phyloP scores from a whole-genome alignment of 1,284 basidiomycete species.

The Cystobasidium slooffiae region DNA sequence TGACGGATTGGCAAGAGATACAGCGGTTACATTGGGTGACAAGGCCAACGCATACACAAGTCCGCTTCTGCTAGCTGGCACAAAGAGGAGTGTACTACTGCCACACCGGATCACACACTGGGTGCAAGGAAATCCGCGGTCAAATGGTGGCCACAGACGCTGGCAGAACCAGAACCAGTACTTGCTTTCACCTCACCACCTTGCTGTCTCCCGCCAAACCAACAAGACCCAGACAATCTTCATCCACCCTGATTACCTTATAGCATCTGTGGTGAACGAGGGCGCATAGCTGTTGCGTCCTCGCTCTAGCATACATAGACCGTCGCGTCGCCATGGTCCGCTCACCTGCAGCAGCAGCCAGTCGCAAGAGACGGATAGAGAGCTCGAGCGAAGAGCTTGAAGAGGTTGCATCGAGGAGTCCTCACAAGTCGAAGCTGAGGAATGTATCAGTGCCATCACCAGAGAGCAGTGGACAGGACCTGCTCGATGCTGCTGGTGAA shows the following conservation, averaged over 20 bases:
- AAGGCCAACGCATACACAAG: too few species aligned
- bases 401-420: conserved; percentile 10
- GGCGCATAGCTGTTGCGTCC: conserved; percentile 12
- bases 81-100: too few species aligned
- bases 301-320: neutral
- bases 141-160: neutral
- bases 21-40: too few species aligned
- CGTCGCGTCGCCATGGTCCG: conserved; percentile 10
- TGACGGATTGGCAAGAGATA: too few species aligned
- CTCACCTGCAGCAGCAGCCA: conserved; percentile 22
- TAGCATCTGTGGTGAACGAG: neutral
- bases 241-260: neutral
- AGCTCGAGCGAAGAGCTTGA: conserved; percentile 17
- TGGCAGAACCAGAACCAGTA: neutral
- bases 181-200: neutral
- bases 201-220: neutral
- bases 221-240: neutral
- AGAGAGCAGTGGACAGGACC: conserved; percentile 1
- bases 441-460: conserved; percentile 6
- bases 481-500: conserved; percentile 1
- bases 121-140: too few species aligned
- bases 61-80: too few species aligned
- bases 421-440: conserved; percentile 15
- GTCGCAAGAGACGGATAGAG: conserved; percentile 18
- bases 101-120: too few species aligned